These are phyloP conservation scores for Juglanconis oblonga DNA, from an alignment of 2,329 filamentous ascomycete genomes.

Conservation along the genomic window DNA sequence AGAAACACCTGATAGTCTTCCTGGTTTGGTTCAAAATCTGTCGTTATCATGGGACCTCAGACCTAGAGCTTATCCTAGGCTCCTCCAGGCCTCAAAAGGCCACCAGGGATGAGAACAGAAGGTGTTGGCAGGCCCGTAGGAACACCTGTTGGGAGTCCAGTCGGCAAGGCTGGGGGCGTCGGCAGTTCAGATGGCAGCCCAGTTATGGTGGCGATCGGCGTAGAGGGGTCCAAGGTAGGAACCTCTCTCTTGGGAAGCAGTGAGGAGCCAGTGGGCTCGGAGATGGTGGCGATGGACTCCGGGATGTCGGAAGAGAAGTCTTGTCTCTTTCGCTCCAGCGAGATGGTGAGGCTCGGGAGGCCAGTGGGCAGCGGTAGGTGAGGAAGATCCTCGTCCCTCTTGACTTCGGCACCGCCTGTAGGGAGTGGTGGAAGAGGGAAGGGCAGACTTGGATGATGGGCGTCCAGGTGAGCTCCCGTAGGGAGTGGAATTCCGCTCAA, in stretches of 20 bases:
- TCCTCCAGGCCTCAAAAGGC: background rate
- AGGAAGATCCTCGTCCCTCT: background rate
- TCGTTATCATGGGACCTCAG: too few relatives aligned
- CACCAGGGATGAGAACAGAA: background rate
- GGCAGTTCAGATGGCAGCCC: background rate
- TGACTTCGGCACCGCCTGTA: background rate
- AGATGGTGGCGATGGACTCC: background rate
- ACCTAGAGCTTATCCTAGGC: background rate
- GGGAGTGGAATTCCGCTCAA: background rate
- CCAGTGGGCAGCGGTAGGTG: conserved; percentile 1
- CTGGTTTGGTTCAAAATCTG: too few relatives aligned
- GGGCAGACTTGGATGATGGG: background rate
- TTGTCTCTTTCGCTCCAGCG: background rate
- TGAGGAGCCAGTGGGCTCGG: background rate
- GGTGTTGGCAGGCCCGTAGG: background rate
- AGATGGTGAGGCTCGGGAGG: background rate
- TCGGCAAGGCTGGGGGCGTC: background rate
- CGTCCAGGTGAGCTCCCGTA: background rate
- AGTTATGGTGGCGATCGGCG: background rate
- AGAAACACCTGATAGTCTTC: too few relatives aligned
- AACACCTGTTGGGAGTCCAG: background rate
- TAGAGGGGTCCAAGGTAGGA: background rate
- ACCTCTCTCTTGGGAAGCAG: background rate
- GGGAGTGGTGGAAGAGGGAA: background rate
- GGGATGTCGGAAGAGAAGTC: background rate